Evolutionary conservation across 345 rosid species (phyloP).

Genomic region (Capsella bursapastoris): DNA sequence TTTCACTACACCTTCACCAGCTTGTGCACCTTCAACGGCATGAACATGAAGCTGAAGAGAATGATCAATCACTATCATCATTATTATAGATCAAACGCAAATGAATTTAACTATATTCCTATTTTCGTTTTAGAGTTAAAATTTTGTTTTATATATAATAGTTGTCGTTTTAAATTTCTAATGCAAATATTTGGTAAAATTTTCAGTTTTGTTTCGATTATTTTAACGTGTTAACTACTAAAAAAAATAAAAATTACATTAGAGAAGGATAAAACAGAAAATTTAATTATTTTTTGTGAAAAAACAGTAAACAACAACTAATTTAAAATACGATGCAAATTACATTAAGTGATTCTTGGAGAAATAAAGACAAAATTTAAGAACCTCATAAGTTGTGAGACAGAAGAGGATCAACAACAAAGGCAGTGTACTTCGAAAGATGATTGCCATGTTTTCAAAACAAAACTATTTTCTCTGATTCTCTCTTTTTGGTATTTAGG

Average conservation of each 20-base stretch:
- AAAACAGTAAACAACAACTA: no score
- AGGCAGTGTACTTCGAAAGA: slow-evolving; percentile 6
- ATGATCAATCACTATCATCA: background rate
- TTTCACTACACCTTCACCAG: slow-evolving; percentile 22
- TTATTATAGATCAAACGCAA: background rate
- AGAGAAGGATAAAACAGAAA: no score
- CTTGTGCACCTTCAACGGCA: background rate
- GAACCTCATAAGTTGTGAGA: slow-evolving; percentile 39
- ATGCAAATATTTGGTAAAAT: no score
- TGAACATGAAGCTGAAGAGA: background rate
- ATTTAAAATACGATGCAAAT: background rate
- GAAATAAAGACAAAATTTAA: background rate
- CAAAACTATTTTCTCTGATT: slow-evolving; percentile 5
- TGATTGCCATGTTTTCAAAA: slow-evolving; percentile 22
- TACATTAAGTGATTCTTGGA: background rate
- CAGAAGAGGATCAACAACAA: slow-evolving; percentile 29
- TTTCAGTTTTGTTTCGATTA: no score
- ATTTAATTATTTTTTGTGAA: no score
- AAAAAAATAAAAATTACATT: no score
- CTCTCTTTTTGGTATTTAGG: slow-evolving; percentile 20
- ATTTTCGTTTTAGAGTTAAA: no score
- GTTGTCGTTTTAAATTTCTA: no score
- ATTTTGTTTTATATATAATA: no score
- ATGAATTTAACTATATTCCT: background rate
- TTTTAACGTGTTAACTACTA: no score